Evolutionary conservation across 2,329 filamentous ascomycete genomes (phyloP).

Genomic region (Purpureocillium takamizusanense): DNA sequence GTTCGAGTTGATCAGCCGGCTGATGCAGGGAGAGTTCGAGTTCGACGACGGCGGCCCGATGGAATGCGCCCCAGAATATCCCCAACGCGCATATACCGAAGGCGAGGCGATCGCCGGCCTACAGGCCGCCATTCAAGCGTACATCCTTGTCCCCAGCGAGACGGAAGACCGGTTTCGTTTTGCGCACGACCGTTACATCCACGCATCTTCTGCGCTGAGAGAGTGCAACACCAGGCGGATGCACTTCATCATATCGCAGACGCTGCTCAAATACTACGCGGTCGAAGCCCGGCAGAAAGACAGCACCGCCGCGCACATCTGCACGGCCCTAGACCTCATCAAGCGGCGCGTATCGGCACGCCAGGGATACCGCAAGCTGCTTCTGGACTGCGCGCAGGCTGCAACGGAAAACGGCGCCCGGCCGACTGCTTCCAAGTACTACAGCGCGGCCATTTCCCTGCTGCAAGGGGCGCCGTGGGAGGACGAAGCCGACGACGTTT

Average conservation of each 20-base stretch:
- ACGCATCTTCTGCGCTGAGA: constrained; percentile 61
- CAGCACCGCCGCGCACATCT: constrained; percentile 72
- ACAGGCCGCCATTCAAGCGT: constrained; percentile 72
- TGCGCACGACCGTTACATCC: constrained; percentile 77
- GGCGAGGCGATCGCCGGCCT: constrained; percentile 66
- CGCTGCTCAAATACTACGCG: constrained; percentile 62
- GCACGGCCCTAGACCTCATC: constrained; percentile 67
- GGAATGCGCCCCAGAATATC: constrained; percentile 11
- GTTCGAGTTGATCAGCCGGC: constrained; percentile 67
- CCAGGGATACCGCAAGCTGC: constrained; percentile 60
- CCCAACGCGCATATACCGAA: constrained; percentile 41
- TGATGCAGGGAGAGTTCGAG: constrained; percentile 68
- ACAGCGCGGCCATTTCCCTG: constrained; percentile 65
- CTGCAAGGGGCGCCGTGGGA: constrained; percentile 75
- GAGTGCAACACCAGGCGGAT: constrained; percentile 67
- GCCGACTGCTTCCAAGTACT: constrained; percentile 75
- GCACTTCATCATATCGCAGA: constrained; percentile 84
- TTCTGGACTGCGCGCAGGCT: constrained; percentile 70
- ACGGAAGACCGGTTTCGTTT: constrained; percentile 84
- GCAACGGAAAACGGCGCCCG: constrained; percentile 77
- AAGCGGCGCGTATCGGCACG: constrained; percentile 53
- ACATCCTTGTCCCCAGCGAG: constrained; percentile 72
- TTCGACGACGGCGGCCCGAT: constrained; percentile 40
- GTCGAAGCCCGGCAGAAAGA: constrained; percentile 57
- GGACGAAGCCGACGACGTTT: constrained; percentile 59